Conservation (phyloP, 2,329 filamentous ascomycete genomes). For the Huntiella bhutanensis region DNA sequence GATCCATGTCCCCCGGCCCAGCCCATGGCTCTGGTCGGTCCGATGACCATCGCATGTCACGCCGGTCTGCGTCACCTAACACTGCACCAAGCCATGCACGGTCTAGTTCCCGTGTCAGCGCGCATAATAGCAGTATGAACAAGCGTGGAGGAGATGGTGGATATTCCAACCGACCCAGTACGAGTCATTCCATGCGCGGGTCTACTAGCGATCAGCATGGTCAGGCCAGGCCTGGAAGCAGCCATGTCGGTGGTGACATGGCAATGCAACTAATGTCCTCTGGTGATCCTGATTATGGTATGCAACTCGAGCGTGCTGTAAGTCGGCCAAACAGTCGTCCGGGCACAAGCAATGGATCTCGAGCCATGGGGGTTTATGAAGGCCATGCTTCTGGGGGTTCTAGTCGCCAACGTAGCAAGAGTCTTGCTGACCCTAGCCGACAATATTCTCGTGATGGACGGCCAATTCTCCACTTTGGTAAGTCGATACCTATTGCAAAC, state of each 20-base stretch:
- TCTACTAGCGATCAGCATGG: slow-evolving; percentile 25
- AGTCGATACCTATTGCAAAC: slow-evolving; percentile 24
- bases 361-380: slow-evolving; percentile 38
- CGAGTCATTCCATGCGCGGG: slow-evolving; percentile 25
- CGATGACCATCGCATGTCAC: slow-evolving; percentile 6
- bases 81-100: slow-evolving; percentile 3
- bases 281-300: slow-evolving; percentile 39
- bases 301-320: slow-evolving; percentile 28
- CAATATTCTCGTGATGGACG: slow-evolving; percentile 74
- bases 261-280: slow-evolving; percentile 46
- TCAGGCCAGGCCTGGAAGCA: slow-evolving; percentile 27
- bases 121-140: slow-evolving; percentile 22
- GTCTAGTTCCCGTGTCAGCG: slow-evolving; percentile 9
- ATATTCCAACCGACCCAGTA: slow-evolving; percentile 29
- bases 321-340: slow-evolving; percentile 25
- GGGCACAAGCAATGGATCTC: slow-evolving; percentile 25
- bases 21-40: slow-evolving; percentile 16
- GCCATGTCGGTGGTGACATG: slow-evolving; percentile 36
- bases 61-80: slow-evolving; percentile 8
- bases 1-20: slow-evolving; percentile 49
- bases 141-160: slow-evolving; percentile 30
- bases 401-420: slow-evolving; percentile 52
- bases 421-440: slow-evolving; percentile 61
- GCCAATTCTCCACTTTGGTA: slow-evolving; percentile 84
- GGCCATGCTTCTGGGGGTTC: slow-evolving; percentile 23